Percentiles rank a stretch among this genome's conserved stretches.
Evolutionary conservation across 78 protist species (phyloP).

Genomic region (Speleostelium caveatum): DNA sequence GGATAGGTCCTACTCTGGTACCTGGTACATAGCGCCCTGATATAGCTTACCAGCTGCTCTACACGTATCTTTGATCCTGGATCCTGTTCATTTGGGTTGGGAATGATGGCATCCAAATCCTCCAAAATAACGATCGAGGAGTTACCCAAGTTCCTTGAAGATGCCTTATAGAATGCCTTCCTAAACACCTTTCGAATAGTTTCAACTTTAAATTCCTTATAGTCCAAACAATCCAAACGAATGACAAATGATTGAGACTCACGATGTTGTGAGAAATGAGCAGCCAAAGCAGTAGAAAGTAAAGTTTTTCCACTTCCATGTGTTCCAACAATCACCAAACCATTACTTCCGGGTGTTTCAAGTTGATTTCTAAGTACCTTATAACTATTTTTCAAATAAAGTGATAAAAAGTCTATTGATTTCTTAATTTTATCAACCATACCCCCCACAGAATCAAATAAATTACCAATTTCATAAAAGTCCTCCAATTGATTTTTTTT

Average conservation of each 20-base stretch:
- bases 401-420: slow-evolving; percentile 11
- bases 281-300: slow-evolving; percentile 4
- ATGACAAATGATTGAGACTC: slow-evolving; percentile 12
- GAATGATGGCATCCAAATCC: slow-evolving; percentile 26
- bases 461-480: slow-evolving; percentile 36
- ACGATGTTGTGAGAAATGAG: background rate
- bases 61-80: slow-evolving; percentile 52
- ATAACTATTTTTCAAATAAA: slow-evolving; percentile 5
- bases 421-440: slow-evolving; percentile 29
- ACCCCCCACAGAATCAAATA: slow-evolving; percentile 46
- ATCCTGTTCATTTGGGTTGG: slow-evolving; percentile 65
- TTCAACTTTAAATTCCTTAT: slow-evolving; percentile 44
- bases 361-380: background rate
- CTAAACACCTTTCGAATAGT: slow-evolving; percentile 8
- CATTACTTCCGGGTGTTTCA: slow-evolving; percentile 40
- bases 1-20: background rate
- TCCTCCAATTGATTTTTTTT: slow-evolving; percentile 26
- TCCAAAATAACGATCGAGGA: slow-evolving; percentile 14
- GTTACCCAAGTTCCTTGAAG: background rate
- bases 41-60: slow-evolving; percentile 11
- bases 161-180: background rate
- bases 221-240: slow-evolving; percentile 14
- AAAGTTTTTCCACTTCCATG: slow-evolving; percentile 65
- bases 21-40: background rate
- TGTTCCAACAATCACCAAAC: slow-evolving; percentile 28